Evolutionary conservation across 1,284 basidiomycete genomes (phyloP), one percentile per base, ranked within the genome.

Genomic region (Ganoderma boninense): DNA sequence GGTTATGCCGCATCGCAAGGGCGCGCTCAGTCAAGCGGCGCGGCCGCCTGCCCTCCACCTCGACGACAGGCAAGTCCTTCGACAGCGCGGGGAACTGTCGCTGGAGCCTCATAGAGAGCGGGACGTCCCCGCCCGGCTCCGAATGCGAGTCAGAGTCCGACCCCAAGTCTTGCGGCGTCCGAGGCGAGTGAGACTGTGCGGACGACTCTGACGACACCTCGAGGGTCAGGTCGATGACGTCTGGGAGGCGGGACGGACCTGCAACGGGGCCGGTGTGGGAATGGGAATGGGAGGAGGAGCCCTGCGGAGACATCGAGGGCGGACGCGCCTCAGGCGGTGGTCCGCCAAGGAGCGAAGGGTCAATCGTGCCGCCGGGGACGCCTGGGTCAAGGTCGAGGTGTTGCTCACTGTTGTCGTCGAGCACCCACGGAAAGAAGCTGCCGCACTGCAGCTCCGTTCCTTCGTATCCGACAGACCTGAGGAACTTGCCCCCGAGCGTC

Each of bases 271-370:
- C 62, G 13, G 44, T 14, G 46, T 49, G n/a, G 7, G 46, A 20
- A 1, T 64, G 62, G 10, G 38, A 43, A n/a, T 40, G 35, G 4
- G 44, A 38, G 0, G 29, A n/a, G 32, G 61, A 61, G 49, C 10
- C 49, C 23, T 13, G 49, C 8, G n/a, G 44, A 7, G 66, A 56
- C 18, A 42, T 54, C 35, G 54, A 32, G 7, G 26, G 52, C 2
- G 64, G 26, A 2, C 18, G 62, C 0, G 42, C n/a, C 61, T 61
- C 64, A 0, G 52, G 66, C 5, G 29, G 62, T 13, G 26, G 43
- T 3, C 71, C 74, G 2, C 72, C 73, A 43, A 79, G 76, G 0
- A 77, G 68, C 7, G 78, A 74, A 0, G 77, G 78, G 63, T 78
- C 74, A 63, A 79, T 79, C 40, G 77, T 78, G 20, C 73, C 75